phyloP scores from a whole-genome alignment of 73 alveolate species.

The Symbiodinium pilosum region DNA sequence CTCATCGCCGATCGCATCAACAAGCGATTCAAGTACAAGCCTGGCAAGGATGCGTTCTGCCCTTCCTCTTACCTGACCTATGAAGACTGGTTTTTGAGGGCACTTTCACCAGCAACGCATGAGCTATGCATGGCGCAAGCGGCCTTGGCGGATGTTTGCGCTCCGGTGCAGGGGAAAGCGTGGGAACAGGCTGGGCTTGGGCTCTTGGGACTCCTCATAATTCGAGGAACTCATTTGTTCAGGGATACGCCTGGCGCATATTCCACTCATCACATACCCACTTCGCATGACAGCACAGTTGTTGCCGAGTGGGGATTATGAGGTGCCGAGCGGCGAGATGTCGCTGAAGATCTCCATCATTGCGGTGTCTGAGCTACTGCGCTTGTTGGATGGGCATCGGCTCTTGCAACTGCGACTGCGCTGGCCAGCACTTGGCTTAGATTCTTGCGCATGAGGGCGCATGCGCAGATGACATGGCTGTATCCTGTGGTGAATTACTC shows the following conservation, averaged over 20 bases:
- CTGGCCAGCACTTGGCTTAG: slow-evolving; percentile 71
- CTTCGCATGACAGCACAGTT: no score
- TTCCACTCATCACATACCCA: no score
- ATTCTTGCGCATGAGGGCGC: no score
- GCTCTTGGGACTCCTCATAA: no score
- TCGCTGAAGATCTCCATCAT: slow-evolving; percentile 60
- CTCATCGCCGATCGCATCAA: slow-evolving; percentile 84
- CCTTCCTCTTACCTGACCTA: slow-evolving; percentile 20
- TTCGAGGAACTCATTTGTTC: no score
- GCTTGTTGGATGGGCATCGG: background rate
- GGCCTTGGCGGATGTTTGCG: slow-evolving; percentile 47
- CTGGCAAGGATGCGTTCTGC: slow-evolving; percentile 5
- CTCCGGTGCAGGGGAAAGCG: slow-evolving; percentile 78
- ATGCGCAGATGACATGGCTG: no score
- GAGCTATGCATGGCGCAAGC: slow-evolving; percentile 42
- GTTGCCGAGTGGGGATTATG: no score
- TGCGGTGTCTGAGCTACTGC: slow-evolving; percentile 37
- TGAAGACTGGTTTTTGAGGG: slow-evolving; percentile 85
- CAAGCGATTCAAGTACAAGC: slow-evolving; percentile 92
- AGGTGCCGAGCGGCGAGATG: slow-evolving; percentile 74
- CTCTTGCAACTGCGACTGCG: slow-evolving; percentile 72
- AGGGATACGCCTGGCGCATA: no score
- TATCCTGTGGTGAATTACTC: no score
- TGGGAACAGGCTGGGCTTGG: slow-evolving; percentile 56
- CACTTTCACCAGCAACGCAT: background rate